Evolutionary conservation across 2,329 filamentous ascomycete species (phyloP), one percentile per base, ranked within the genome.

Genomic region (Exophiala sp.): DNA sequence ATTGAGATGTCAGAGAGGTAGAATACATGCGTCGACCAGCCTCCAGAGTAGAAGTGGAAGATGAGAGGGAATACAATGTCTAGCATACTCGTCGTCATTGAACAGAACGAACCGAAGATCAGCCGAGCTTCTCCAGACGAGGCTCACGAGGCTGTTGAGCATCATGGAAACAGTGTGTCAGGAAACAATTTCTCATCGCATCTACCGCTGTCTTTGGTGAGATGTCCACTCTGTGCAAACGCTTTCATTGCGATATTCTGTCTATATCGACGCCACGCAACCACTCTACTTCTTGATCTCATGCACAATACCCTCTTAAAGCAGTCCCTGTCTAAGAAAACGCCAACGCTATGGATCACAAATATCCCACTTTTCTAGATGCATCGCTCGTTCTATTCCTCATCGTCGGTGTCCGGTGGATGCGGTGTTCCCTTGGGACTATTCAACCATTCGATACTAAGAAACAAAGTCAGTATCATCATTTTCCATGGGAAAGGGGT

Each of bases 351-450:
- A 54, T 57, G 50, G 40, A 33, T 34, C 21, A 35, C 24, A 11
- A 32, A 34, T n/a, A 41, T 33, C n/a, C 47, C 32, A 16, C 29
- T 38, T 21, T 11, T 44, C 14, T 48, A n/a, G 32, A 43, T 41
- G 18, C 29, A 46, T 34, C 35, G 35, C 35, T 18, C 24, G 24
- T 20, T 16, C 57, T 68, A 69, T 24, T 66, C 83, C 69, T 92
- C 89, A 60, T 91, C 88, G 64, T 92, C 88, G 14, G 87, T 91
- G 69, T 92, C 88, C 7, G 72, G 73, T 5, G 87, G 88, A 69
- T 88, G 84, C 29, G 88, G 88, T 3, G 88, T 92, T 4, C 89
- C 89, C 81, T 91, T 91, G 62, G 88, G 88, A 65, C 82, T 89
- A 74, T 90, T 92, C 65, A 95, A 77, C 88, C 87, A 88, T 70